These are phyloP conservation scores for Penicillium sp. DNA, from an alignment of 2,329 filamentous ascomycete species.

Conservation along the genomic window DNA sequence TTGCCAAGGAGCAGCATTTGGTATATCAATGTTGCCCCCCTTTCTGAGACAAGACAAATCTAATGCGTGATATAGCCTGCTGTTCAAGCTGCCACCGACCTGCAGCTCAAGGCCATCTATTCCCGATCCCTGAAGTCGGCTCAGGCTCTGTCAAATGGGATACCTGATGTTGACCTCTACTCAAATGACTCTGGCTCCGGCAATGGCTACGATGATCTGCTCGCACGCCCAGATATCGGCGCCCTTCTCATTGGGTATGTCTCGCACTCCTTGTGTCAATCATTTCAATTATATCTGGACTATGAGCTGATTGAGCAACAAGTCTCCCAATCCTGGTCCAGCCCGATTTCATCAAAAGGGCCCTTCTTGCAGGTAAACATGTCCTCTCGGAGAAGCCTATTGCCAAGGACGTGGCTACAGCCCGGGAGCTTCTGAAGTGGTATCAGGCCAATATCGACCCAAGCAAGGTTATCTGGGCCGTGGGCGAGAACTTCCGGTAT, in stretches of 20 bases:
- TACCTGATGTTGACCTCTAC: constrained; percentile 54
- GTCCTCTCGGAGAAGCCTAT: constrained; percentile 63
- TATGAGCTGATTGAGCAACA: constrained; percentile 2
- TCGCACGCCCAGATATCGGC: constrained; percentile 53
- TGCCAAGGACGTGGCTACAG: constrained; percentile 57
- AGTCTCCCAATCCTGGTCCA: constrained; percentile 59
- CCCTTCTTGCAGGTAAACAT: constrained; percentile 57
- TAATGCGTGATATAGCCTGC: constrained; percentile 50
- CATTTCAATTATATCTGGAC: neutral
- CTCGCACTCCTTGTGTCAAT: neutral
- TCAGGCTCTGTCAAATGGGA: constrained; percentile 42
- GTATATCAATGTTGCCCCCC: constrained; percentile 30
- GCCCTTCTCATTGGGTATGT: constrained; percentile 57
- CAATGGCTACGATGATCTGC: constrained; percentile 51
- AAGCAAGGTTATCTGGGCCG: constrained; percentile 48
- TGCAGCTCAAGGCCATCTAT: constrained; percentile 61
- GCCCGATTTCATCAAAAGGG: constrained; percentile 55
- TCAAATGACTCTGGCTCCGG: constrained; percentile 56
- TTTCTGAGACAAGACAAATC: neutral
- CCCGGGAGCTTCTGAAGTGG: constrained; percentile 55
- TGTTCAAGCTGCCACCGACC: constrained; percentile 49
- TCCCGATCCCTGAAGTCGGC: constrained; percentile 61
- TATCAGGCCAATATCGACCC: constrained; percentile 50
- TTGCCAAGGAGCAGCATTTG: constrained; percentile 61
- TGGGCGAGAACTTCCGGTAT: constrained; percentile 64